Evolutionary conservation across 768 basidiomycete species (phyloP), one percentile per base, ranked within the genome.

Genomic region (Kwoniella sp.): DNA sequence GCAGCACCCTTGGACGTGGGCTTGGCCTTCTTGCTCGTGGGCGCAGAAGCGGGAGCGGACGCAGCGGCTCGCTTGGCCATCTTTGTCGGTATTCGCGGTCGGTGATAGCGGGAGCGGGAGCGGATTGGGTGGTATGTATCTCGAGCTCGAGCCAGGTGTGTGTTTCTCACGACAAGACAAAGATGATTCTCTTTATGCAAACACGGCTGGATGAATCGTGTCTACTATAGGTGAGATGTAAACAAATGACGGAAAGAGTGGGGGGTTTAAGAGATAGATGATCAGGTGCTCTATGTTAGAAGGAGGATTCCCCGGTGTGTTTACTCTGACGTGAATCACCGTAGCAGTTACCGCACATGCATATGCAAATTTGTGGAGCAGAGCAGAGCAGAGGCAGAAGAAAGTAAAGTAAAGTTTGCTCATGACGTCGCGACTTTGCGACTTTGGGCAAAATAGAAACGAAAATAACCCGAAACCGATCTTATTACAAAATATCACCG

Each of bases 21-120:
- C 52, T 68, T 66, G 36, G 63, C 49, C 37, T 68, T 65, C 55
- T 68, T 64, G 37, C 55, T 65, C 25, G 54, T 58, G 1, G 67
- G 68, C 26, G 68, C 65, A n/a, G 55, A 55, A 22, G 61, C 50
- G 40, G 40, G 40, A 3, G 62, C n/a, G 8, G 62, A 58, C 25
- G 62, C 55, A 10, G 62, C 62, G 25, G 62, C 53, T 36, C 62
- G 62, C 55, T 64, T 64, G 19, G 62, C 40, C 62, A 64, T 64
- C 19, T 46, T 44, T 44, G 17, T 44, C 40, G 40, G 17, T 10
- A 15, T 44, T 44, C 40, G 40, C 13, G 33, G n/a, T n/a, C n/a
- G 33, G 33, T 33, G 33, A 33, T 6, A 33, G 40, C 17, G 8
- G 40, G 40, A 44, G 17, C 13, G 33, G 13, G 6, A 13, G 33